phyloP scores from a whole-genome alignment of 2,329 filamentous ascomycete species.

The Calycina herbarum region DNA sequence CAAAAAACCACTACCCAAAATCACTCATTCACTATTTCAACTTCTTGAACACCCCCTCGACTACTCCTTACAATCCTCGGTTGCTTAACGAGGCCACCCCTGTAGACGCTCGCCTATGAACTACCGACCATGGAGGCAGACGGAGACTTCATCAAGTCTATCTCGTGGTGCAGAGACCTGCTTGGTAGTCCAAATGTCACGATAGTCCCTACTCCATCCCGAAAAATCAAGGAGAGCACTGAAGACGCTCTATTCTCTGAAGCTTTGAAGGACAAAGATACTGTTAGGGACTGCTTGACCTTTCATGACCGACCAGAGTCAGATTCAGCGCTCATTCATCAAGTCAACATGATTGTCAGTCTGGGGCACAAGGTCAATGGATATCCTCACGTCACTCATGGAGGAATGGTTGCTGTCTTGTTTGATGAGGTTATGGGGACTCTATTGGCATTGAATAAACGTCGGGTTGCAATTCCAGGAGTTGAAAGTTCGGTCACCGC shows the following conservation, averaged over 20 bases:
- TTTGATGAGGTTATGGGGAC: slow-evolving; percentile 5
- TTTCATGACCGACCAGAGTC: neutral
- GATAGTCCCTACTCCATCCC: neutral
- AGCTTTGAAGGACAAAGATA: neutral
- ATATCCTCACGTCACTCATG: neutral
- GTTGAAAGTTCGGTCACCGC: neutral
- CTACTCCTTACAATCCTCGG: neutral
- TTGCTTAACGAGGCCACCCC: no score
- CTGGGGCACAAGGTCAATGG: neutral
- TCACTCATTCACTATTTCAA: no score
- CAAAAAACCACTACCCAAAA: no score
- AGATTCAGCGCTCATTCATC: neutral
- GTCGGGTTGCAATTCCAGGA: neutral
- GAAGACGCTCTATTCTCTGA: slow-evolving; percentile 3
- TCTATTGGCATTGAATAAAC: neutral
- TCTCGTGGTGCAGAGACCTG: neutral
- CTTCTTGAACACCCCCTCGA: neutral
- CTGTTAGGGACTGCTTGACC: neutral
- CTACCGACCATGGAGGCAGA: neutral
- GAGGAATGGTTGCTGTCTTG: neutral
- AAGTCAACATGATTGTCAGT: slow-evolving; percentile 6
- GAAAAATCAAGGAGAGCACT: neutral
- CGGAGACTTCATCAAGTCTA: neutral
- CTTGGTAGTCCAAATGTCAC: neutral
- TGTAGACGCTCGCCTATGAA: neutral